Evolutionary conservation across 2,329 filamentous ascomycete genomes (phyloP).

Genomic region (Penicillium decumbens): DNA sequence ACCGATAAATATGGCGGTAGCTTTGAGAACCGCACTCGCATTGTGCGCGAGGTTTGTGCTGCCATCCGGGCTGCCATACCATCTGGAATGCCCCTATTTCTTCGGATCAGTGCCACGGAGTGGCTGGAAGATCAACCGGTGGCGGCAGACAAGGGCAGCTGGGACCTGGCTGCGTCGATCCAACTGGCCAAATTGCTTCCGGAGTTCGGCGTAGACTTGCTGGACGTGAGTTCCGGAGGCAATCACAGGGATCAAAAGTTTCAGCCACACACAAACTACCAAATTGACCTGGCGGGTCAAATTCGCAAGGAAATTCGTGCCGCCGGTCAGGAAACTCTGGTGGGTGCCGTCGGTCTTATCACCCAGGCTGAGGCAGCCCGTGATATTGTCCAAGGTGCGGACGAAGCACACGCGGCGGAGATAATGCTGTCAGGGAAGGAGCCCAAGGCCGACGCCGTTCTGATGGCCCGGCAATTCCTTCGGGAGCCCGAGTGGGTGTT

Average conservation of each 20-base stretch:
- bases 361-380: constrained; percentile 51
- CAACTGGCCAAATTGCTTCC: constrained; percentile 41
- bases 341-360: constrained; percentile 53
- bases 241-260: constrained; percentile 46
- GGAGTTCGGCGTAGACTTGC: constrained; percentile 40
- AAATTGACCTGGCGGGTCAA: constrained; percentile 46
- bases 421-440: constrained; percentile 24
- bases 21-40: constrained; percentile 59
- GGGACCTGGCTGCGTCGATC: constrained; percentile 41
- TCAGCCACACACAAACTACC: constrained; percentile 47
- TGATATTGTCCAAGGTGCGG: constrained; percentile 42
- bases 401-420: constrained; percentile 27
- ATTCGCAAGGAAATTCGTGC: constrained; percentile 41
- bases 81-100: constrained; percentile 62
- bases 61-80: constrained; percentile 59
- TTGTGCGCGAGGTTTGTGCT: constrained; percentile 63
- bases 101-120: constrained; percentile 67
- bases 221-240: constrained; percentile 46
- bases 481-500: constrained; percentile 54
- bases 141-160: constrained; percentile 28
- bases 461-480: constrained; percentile 54
- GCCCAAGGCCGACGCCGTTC: constrained; percentile 45
- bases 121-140: constrained; percentile 56
- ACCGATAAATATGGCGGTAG: constrained; percentile 52
- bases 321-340: constrained; percentile 40